Conservation (phyloP, 129 eudicot species). For the Arctium lappa region DNA sequence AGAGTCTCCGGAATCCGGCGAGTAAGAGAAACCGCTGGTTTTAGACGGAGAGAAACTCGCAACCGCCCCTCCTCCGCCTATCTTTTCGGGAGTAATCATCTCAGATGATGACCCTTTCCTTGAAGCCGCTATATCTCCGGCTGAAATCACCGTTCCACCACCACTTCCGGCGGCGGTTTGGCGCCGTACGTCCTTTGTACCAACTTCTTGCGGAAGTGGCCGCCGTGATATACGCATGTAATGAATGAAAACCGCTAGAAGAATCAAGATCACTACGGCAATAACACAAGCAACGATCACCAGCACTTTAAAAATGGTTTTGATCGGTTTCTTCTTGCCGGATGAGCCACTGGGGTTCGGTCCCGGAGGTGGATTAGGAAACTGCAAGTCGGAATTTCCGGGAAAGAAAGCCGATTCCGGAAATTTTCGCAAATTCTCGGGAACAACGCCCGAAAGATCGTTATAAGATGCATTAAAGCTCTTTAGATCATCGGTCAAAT, state of each 20-base stretch:
- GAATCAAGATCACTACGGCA: conserved; percentile 59
- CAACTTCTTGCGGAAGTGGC: conserved; percentile 44
- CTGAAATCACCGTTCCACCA: conserved; percentile 53
- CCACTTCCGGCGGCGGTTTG: conserved; percentile 43
- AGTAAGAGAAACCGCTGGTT: conserved; percentile 85
- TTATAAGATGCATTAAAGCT: conserved; percentile 86
- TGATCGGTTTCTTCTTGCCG: conserved; percentile 45
- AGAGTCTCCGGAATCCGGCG: conserved; percentile 93
- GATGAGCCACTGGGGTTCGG: conserved; percentile 17
- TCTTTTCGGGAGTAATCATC: conserved; percentile 67
- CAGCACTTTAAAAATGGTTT: conserved; percentile 55
- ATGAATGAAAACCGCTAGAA: conserved; percentile 67
- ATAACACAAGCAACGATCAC: conserved; percentile 71
- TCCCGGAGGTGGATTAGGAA: conserved; percentile 84
- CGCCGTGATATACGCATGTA: conserved; percentile 55
- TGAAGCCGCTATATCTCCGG: conserved; percentile 59
- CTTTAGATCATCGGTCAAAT: conserved; percentile 53
- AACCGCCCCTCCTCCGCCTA: conserved; percentile 36
- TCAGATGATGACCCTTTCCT: conserved; percentile 81
- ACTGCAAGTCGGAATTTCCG: conserved; percentile 77
- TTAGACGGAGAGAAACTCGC: conserved; percentile 88
- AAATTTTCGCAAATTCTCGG: conserved; percentile 79
- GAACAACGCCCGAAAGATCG: conserved; percentile 90
- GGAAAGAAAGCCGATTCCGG: conserved; percentile 87
- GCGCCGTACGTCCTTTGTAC: conserved; percentile 41